These are phyloP conservation scores for Arabidopsis suecica DNA, from an alignment of 345 rosid species.

Conservation along the genomic window DNA sequence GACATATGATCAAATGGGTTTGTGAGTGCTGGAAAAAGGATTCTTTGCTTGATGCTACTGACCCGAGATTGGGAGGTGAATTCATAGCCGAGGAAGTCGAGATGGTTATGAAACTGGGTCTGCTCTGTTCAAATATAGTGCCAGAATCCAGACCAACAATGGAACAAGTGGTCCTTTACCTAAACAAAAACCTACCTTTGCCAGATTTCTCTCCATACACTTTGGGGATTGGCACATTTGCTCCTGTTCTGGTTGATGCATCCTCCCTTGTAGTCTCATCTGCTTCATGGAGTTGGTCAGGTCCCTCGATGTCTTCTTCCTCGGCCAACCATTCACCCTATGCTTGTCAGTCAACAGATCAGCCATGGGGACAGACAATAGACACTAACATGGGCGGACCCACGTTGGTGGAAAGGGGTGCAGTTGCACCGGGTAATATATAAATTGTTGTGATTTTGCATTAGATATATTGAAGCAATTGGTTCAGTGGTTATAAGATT, in stretches of 20 bases:
- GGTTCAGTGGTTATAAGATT: no score
- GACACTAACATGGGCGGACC: no score
- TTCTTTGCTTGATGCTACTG: conserved; percentile 46
- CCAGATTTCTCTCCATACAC: conserved; percentile 45
- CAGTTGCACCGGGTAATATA: no score
- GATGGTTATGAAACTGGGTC: conserved; percentile 57
- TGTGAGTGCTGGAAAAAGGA: conserved; percentile 50
- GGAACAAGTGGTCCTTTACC: conserved; percentile 50
- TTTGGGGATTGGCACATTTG: conserved; percentile 44
- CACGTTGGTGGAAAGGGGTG: no score
- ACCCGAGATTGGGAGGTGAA: conserved; percentile 44
- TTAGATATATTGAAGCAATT: no score
- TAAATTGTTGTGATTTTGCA: no score
- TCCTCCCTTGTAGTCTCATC: conserved; percentile 39
- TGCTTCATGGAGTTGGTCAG: conserved; percentile 41
- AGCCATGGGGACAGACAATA: conserved; percentile 44
- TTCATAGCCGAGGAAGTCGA: conserved; percentile 51
- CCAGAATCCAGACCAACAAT: conserved; percentile 54
- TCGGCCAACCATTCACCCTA: conserved; percentile 31
- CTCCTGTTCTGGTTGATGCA: conserved; percentile 43
- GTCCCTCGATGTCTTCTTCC: conserved; percentile 32
- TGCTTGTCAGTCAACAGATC: conserved; percentile 30
- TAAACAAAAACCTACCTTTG: conserved; percentile 43
- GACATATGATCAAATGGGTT: conserved; percentile 51
- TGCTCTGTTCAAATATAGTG: conserved; percentile 49